Evolutionary conservation across 257 asterid genomes (phyloP).

Genomic region (Salvia miltiorrhiza): DNA sequence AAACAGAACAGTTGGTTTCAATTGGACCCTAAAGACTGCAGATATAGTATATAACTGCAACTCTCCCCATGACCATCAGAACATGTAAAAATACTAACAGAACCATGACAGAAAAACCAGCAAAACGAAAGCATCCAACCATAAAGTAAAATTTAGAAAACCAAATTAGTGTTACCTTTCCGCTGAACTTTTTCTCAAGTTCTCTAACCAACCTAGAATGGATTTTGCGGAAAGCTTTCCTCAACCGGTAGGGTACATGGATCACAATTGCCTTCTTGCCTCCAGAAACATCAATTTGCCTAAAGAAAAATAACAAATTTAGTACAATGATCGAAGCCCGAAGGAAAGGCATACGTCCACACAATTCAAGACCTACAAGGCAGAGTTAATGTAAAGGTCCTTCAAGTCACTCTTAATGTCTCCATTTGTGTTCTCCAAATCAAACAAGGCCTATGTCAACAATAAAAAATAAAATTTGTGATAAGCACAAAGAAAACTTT

Average conservation of each 20-base stretch:
- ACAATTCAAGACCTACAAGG: conserved; percentile 31
- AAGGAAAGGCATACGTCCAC: neutral
- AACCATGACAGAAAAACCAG: neutral
- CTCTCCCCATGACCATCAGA: neutral
- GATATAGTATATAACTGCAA: neutral
- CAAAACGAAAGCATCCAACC: neutral
- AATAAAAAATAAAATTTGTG: neutral
- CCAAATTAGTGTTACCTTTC: conserved; percentile 49
- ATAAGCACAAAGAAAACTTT: neutral
- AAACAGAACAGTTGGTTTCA: neutral
- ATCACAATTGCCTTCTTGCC: conserved; percentile 85
- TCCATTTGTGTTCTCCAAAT: conserved; percentile 50
- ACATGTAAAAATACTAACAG: neutral
- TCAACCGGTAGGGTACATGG: conserved; percentile 79
- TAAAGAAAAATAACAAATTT: conserved; percentile 25
- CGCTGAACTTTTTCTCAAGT: conserved; percentile 96
- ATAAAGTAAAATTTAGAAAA: neutral
- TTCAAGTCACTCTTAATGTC: conserved; percentile 60
- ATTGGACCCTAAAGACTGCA: neutral
- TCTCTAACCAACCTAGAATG: conserved; percentile 86
- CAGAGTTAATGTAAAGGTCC: conserved; percentile 60
- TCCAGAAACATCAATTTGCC: conserved; percentile 79
- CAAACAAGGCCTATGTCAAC: conserved; percentile 41
- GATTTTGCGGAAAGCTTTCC: conserved; percentile 88
- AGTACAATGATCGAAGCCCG: neutral